Evolutionary conservation across 208 protist species (phyloP).

Genomic region (Leishmania turanica): DNA sequence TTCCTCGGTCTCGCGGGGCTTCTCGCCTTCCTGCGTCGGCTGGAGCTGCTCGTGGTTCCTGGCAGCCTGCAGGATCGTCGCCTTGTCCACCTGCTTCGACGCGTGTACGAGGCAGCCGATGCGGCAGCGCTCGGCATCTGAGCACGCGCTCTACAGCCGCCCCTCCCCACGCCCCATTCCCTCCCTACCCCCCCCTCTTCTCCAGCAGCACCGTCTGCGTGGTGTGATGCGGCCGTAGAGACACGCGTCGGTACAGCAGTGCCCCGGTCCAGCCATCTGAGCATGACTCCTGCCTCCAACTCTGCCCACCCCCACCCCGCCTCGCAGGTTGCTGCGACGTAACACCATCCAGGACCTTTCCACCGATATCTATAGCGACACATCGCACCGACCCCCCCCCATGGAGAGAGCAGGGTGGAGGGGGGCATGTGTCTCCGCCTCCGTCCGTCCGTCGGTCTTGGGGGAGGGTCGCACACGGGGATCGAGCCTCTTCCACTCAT

Average conservation of each 20-base stretch:
- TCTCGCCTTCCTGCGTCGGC: conserved; percentile 56
- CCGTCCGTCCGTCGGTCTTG: neutral
- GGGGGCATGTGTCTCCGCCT: neutral
- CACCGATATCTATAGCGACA: neutral
- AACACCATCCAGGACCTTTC: neutral
- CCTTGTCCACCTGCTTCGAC: conserved; percentile 39
- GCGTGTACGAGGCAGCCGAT: conserved; percentile 59
- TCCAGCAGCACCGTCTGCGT: too few relatives aligned
- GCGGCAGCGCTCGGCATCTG: conserved; percentile 30
- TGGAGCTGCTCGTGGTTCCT: conserved; percentile 57
- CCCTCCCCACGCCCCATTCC: neutral
- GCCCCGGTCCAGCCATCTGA: neutral
- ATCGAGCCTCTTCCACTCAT: neutral
- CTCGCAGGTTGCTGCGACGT: neutral
- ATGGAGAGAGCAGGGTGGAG: neutral
- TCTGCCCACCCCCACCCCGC: neutral
- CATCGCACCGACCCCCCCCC: neutral
- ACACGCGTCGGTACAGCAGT: neutral
- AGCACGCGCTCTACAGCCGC: neutral
- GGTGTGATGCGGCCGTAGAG: neutral
- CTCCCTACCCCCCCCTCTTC: too few relatives aligned
- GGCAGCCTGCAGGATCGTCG: conserved; percentile 47
- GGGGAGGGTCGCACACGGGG: neutral
- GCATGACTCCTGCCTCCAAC: neutral
- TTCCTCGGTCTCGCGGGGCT: conserved; percentile 75